Evolutionary conservation across 1,284 basidiomycete genomes (phyloP).

Genomic region (Malassezia brasiliensis): DNA sequence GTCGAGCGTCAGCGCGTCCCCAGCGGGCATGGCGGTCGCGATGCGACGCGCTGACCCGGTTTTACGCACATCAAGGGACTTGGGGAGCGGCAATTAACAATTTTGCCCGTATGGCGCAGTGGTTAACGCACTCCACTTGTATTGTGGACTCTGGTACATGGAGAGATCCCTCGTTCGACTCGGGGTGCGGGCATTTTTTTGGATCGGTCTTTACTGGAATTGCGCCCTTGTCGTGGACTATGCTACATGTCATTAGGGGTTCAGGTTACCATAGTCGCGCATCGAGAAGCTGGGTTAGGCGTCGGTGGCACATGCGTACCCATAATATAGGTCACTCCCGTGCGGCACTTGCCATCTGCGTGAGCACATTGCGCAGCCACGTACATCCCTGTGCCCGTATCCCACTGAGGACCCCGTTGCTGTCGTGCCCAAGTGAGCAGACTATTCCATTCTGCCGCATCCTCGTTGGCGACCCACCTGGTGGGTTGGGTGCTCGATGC

Average conservation of each 20-base stretch:
- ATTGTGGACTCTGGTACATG: constrained; percentile 14
- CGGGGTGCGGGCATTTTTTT: constrained; percentile 20
- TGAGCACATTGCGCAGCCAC: neutral
- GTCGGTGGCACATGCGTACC: neutral
- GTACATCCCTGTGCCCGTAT: constrained; percentile 21
- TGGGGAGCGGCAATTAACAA: neutral
- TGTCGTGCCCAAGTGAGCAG: constrained; percentile 17
- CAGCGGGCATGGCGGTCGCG: too few species aligned
- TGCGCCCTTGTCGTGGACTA: too few species aligned
- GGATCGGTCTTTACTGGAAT: too few species aligned
- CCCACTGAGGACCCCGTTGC: constrained; percentile 20
- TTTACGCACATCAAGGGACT: neutral
- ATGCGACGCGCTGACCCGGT: neutral
- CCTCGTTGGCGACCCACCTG: neutral
- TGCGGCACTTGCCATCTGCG: constrained; percentile 18
- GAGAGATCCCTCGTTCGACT: constrained; percentile 24
- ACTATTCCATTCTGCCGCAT: constrained; percentile 22
- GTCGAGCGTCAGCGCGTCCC: neutral
- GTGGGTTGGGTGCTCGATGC: neutral
- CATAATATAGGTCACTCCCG: constrained; percentile 3
- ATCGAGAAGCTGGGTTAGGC: constrained; percentile 6
- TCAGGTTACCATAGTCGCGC: neutral
- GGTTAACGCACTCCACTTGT: constrained; percentile 24
- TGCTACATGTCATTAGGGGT: neutral
- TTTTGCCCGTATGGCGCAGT: constrained; percentile 23